Evolutionary conservation across 495 filamentous ascomycete species (phyloP), one percentile per base, ranked within the genome.

Genomic region (Pseudoneurospora amorphoporcata): DNA sequence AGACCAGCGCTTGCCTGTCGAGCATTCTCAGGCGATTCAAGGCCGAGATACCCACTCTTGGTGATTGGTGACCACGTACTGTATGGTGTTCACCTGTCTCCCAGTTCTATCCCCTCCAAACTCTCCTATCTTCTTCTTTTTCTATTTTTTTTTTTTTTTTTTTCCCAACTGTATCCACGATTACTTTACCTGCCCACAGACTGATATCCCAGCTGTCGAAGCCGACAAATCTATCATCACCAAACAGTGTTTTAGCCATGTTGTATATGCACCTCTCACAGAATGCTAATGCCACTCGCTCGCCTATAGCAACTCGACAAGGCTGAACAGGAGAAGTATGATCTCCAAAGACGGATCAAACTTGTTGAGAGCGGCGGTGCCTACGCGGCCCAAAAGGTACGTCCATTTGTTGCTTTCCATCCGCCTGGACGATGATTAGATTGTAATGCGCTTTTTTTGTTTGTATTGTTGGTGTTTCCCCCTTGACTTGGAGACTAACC

Each of bases 381-480:
- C 39, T 77, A 75, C 19, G 83, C 83, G n/a, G 82, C 79, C 68
- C 83, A 85, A 72, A 86, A 86, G 83, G 84, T 86, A 81, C 19
- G 83, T 81, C 19, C 32, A 69, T 61, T 70, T 29, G 42, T 73
- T 40, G 45, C 39, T 69, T 39, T 47, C 74, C 72, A 39, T 70
- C 68, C 23, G 47, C 70, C 61, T 38, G 77, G 39, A 39, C 38
- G 74, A 72, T 74, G 53, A 68, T 73, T 72, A 70, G 65, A 39
- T 41, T 39, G 37, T 41, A 58, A 23, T 71, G 19, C 23, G 47
- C 61, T 61, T 69, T 61, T 61, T 69, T 29, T 37, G 35, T 76
- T 53, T 68, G 53, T 23, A 38, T 32, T 68, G 43, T 39, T 68
- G 19, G 39, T 69, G 4, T 68, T 68, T 35, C 3, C 16, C 17